phyloP scores from a whole-genome alignment of 176 grass and related monocot species.

The Cocos nucifera region DNA sequence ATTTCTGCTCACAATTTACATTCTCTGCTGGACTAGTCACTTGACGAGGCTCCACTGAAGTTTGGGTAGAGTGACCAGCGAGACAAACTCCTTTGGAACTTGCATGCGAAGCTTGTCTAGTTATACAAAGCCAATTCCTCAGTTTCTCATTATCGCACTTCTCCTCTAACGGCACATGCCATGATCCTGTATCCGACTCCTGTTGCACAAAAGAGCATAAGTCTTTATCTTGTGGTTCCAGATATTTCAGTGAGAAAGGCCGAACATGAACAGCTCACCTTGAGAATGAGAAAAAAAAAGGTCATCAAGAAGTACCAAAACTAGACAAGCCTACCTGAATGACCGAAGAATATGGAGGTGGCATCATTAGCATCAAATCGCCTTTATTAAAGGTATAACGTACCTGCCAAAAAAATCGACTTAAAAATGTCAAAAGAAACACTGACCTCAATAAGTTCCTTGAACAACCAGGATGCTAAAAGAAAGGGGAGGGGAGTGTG shows the following conservation, averaged over 20 bases:
- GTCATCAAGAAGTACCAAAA: background rate
- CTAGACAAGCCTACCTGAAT: slow-evolving; percentile 47
- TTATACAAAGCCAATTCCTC: slow-evolving; percentile 81
- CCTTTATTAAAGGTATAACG: slow-evolving; percentile 86
- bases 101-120: slow-evolving; percentile 24
- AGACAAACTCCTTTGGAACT: background rate
- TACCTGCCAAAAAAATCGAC: slow-evolving; percentile 22
- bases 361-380: slow-evolving; percentile 51
- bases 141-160: slow-evolving; percentile 47
- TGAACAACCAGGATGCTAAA: too few species aligned
- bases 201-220: slow-evolving; percentile 19
- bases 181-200: slow-evolving; percentile 72
- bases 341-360: slow-evolving; percentile 68
- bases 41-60: too few species aligned
- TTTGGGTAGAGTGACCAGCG: too few species aligned
- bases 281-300: too few species aligned
- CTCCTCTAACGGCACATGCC: slow-evolving; percentile 71
- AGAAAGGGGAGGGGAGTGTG: too few species aligned
- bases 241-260: slow-evolving; percentile 5
- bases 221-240: background rate
- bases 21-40: too few species aligned
- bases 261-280: background rate
- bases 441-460: background rate
- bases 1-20: too few species aligned
- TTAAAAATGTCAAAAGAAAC: background rate